Percentiles rank a stretch among this genome's conserved stretches.
Evolutionary conservation across 345 rosid genomes (phyloP).

Genomic region (Trapa incisa): DNA sequence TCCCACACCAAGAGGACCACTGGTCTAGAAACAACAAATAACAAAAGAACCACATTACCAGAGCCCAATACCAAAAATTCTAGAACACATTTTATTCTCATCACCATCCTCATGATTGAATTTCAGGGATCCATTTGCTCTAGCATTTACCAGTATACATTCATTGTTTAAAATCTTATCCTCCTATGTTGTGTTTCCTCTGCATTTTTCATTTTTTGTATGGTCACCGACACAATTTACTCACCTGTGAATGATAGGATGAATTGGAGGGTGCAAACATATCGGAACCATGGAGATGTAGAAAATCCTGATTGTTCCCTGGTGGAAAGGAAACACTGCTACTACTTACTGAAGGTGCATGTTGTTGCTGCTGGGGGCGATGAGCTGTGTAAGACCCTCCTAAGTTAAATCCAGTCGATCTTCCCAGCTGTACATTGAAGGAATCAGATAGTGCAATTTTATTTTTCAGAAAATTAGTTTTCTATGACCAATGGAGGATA

Average conservation of each 20-base stretch:
- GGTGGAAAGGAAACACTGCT: constrained; percentile 47
- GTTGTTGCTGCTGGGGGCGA: constrained; percentile 90
- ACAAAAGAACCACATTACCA: not conserved
- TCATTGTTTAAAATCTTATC: not conserved
- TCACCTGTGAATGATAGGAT: constrained; percentile 76
- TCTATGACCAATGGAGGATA: not conserved
- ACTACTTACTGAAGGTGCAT: constrained; percentile 66
- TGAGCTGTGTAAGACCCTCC: constrained; percentile 79
- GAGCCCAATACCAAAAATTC: not conserved
- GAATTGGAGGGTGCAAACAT: constrained; percentile 72
- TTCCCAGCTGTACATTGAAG: constrained; percentile 48
- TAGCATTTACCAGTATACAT: not conserved
- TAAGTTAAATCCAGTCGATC: constrained; percentile 81
- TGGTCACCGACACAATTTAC: constrained; percentile 12
- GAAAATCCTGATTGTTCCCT: constrained; percentile 60
- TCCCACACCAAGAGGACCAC: constrained; percentile 83
- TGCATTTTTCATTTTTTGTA: constrained; percentile 13
- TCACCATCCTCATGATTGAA: not conserved
- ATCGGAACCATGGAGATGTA: constrained; percentile 64
- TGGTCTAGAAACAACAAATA: constrained; percentile 31
- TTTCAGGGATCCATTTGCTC: not conserved
- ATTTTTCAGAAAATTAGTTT: not conserved
- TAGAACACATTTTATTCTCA: not conserved
- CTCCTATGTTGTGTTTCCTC: constrained; percentile 4
- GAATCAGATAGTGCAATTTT: not conserved